These are phyloP conservation scores for Daldinia caldariorum DNA, from an alignment of 495 filamentous ascomycete species.

Conservation along the genomic window DNA sequence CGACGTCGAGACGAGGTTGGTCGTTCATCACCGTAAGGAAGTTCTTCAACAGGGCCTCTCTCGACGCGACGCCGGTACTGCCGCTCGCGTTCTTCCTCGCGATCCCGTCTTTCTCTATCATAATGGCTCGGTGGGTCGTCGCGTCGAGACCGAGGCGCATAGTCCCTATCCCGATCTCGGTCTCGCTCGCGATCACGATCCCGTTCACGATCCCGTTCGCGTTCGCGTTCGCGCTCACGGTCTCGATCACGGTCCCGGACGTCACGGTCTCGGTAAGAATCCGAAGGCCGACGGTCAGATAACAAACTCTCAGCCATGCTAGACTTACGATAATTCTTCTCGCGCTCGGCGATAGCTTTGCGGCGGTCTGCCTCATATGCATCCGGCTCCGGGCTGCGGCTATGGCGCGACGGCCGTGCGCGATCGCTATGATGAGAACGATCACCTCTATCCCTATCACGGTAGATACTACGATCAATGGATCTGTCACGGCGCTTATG, in stretches of 20 bases:
- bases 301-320: conserved; percentile 71
- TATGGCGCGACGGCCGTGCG: conserved; percentile 62
- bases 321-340: conserved; percentile 84
- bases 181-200: conserved; percentile 48
- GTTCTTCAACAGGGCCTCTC: conserved; percentile 77
- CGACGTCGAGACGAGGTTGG: conserved; percentile 68
- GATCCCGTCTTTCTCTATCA: conserved; percentile 77
- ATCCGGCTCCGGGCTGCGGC: conserved; percentile 84
- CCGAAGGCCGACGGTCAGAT: conserved; percentile 59
- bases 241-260: conserved; percentile 58
- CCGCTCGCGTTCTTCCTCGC: conserved; percentile 86
- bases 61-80: conserved; percentile 85
- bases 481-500: conserved; percentile 70
- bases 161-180: conserved; percentile 50
- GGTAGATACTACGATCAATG: conserved; percentile 66
- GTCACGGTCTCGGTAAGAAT: conserved; percentile 63
- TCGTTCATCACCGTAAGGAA: conserved; percentile 87
- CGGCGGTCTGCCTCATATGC: conserved; percentile 88
- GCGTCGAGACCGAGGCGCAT: conserved; percentile 55
- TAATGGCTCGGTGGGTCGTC: conserved; percentile 64
- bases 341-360: conserved; percentile 85
- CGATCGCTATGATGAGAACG: conserved; percentile 68
- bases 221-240: conserved; percentile 56
- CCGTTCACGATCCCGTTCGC: conserved; percentile 58
- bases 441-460: conserved; percentile 69